Conservation (phyloP, 2,329 filamentous ascomycete species). For the Arthrinium puccinioides region DNA sequence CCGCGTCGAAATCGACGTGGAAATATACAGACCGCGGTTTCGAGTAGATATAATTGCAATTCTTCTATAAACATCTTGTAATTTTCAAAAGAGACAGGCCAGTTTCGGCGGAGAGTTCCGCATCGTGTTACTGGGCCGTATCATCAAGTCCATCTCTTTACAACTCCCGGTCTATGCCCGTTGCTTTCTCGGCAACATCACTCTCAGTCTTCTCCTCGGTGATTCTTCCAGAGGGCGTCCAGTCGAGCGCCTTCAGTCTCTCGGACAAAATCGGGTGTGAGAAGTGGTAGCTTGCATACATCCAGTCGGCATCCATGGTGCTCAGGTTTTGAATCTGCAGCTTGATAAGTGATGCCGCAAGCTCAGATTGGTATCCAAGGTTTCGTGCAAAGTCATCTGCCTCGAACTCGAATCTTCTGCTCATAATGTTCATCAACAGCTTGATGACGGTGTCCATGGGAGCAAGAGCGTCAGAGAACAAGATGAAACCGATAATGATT, state of each 20-base stretch:
- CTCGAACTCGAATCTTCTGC: slow-evolving; percentile 91
- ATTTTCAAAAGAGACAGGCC: too few relatives aligned
- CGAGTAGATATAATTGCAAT: too few relatives aligned
- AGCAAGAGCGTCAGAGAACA: slow-evolving; percentile 93
- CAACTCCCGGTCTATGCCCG: too few relatives aligned
- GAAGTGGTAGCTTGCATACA: slow-evolving; percentile 98
- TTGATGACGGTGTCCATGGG: slow-evolving; percentile 95
- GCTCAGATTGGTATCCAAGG: slow-evolving; percentile 76
- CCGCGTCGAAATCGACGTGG: too few relatives aligned
- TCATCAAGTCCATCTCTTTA: too few relatives aligned
- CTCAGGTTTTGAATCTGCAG: slow-evolving; percentile 97
- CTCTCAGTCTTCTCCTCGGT: slow-evolving; percentile 35
- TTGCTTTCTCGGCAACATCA: slow-evolving; percentile 56
- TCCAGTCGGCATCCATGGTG: slow-evolving; percentile 97
- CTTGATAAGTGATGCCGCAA: slow-evolving; percentile 86
- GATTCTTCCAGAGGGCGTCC: slow-evolving; percentile 61
- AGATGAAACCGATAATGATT: slow-evolving; percentile 93
- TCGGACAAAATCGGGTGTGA: slow-evolving; percentile 95
- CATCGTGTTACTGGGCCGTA: too few relatives aligned
- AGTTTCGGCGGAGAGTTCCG: too few relatives aligned
- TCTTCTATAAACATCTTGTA: too few relatives aligned
- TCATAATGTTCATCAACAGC: slow-evolving; percentile 92
- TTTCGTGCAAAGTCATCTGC: slow-evolving; percentile 83
- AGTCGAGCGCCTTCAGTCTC: slow-evolving; percentile 82
- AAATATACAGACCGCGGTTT: too few relatives aligned